Evolutionary conservation across 345 rosid genomes (phyloP), one percentile per base, ranked within the genome.

Genomic region (Citrus glauca): DNA sequence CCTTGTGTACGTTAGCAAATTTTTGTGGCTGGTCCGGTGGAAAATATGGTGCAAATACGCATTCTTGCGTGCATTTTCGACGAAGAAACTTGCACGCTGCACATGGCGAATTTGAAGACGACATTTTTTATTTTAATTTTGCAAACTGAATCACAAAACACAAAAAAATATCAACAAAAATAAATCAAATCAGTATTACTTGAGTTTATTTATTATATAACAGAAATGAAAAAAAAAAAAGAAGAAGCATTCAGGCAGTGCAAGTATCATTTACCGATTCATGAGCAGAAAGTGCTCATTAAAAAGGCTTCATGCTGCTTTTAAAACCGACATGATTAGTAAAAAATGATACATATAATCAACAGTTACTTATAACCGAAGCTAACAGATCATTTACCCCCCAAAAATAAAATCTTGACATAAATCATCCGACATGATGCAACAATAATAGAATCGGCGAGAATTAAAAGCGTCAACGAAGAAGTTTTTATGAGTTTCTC

Each of bases 61-160:
- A 93, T 67, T 93, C 98, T 73, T 85, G 93, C 0, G 93, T 91
- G 84, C 98, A 93, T 84, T 93, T 93, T 69, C 90, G 82, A 30
- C 94, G 82, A 33, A 82, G 89, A 64, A 88, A 86, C 86, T 91
- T 93, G 84, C 96, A 93, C 73, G 96, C 96, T 19, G 98, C 98
- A 76, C 98, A 93, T 37, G 98, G 94, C 14, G 91, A 85, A 70
- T 80, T 85, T 32, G 91, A 85, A 14, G 93, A 82, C n/a, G 95
- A 87, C 97, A 91, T 92, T 70, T 78, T 32, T 73, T n/a, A 37
- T 62, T 28, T 16, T 40, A 69, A 6, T 14, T 30, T 20, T 9
- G 70, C 72, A 67, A 55, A 38, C 77, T 56, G 67, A 14, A 50
- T 8, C 3, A 9, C 57, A n/a, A 68, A 17, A 7, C 50, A 45